Percentiles rank a stretch among this genome's conserved stretches.
phyloP scores from a whole-genome alignment of 495 filamentous ascomycete species.

The Annulohypoxylon stygium region DNA sequence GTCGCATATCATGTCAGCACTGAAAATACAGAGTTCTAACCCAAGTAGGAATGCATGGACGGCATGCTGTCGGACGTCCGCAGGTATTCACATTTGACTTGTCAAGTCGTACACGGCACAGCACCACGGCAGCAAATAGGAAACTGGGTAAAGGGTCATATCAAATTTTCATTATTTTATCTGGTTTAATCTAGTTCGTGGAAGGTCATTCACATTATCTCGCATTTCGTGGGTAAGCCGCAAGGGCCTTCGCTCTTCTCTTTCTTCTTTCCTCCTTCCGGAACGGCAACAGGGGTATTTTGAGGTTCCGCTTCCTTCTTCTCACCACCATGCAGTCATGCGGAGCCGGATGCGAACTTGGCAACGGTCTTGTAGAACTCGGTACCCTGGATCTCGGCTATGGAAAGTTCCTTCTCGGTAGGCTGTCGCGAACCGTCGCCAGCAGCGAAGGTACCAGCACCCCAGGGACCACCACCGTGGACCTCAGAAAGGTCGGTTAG shows the following conservation, averaged over 20 bases:
- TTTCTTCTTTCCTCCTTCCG: constrained; percentile 5
- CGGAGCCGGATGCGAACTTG: constrained; percentile 68
- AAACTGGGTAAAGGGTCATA: not conserved
- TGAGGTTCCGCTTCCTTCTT: constrained; percentile 33
- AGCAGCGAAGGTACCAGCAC: constrained; percentile 91
- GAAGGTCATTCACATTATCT: constrained; percentile 31
- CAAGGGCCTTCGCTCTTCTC: constrained; percentile 42
- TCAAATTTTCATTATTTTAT: constrained; percentile 6
- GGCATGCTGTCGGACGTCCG: not conserved
- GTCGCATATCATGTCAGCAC: constrained; percentile 1
- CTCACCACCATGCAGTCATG: constrained; percentile 83
- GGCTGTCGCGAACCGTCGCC: constrained; percentile 87
- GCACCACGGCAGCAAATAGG: not conserved
- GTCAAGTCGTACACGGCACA: not conserved
- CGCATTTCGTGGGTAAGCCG: constrained; percentile 48
- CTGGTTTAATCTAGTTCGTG: not conserved
- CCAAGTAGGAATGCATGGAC: not conserved
- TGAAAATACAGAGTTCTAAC: not conserved
- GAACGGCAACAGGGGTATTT: constrained; percentile 4
- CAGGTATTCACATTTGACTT: not conserved
- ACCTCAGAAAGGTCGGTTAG: constrained; percentile 79
- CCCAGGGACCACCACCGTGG: constrained; percentile 91
- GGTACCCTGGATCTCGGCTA: constrained; percentile 87
- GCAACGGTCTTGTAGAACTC: constrained; percentile 83
- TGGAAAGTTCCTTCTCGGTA: constrained; percentile 74